Conservation (phyloP, 164 flowering plant species). For the Piper longum region DNA sequence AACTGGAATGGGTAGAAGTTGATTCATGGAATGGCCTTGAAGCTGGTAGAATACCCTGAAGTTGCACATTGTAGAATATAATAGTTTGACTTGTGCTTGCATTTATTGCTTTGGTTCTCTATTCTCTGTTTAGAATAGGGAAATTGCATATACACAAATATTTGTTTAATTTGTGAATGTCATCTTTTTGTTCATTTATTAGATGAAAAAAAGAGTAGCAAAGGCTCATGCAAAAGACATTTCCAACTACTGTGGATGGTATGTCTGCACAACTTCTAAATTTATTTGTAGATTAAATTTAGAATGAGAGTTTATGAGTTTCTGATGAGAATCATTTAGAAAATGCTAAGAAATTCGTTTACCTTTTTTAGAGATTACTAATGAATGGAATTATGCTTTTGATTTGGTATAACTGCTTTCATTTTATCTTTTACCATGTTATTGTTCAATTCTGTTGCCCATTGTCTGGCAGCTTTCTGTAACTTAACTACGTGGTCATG, state of each 20-base stretch:
- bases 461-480: not conserved
- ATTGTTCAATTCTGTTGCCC: not conserved
- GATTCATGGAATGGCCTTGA: conserved; percentile 54
- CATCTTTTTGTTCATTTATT: not conserved
- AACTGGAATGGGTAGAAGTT: conserved; percentile 57
- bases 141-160: too few relatives aligned
- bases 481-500: not conserved
- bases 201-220: conserved; percentile 93
- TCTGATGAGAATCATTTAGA: too few relatives aligned
- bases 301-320: too few relatives aligned
- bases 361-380: too few relatives aligned
- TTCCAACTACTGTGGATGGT: conserved; percentile 93
- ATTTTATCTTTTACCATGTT: not conserved
- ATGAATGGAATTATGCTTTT: too few relatives aligned
- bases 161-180: too few relatives aligned
- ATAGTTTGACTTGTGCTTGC: too few relatives aligned
- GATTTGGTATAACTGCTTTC: too few relatives aligned
- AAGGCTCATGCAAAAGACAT: conserved; percentile 73
- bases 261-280: not conserved
- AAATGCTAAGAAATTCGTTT: too few relatives aligned
- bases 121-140: too few relatives aligned
- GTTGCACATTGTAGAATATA: not conserved
- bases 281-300: too few relatives aligned
- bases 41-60: conserved; percentile 21
- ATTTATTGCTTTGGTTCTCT: too few relatives aligned